Base-by-base conservation (phyloP, 73 alveolate genomes). In the Paramecium pentaurelia region DNA sequence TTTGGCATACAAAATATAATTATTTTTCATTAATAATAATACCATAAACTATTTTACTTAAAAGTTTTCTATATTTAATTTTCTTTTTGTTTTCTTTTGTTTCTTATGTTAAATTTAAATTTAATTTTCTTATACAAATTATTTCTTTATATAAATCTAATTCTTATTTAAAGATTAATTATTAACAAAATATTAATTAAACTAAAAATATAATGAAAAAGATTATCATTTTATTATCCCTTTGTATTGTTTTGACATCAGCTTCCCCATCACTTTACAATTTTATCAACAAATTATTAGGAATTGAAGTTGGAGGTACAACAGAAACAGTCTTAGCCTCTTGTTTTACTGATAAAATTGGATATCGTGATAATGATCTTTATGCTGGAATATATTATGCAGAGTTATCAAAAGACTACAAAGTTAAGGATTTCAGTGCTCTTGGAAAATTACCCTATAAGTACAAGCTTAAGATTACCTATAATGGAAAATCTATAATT, bases 351-450 rank as follows among this genome's bases (percentile, higher is more conserved):
- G 96, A 93, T 68, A 45, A 44, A 84, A 91, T 38, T 32, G 97
- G 97, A 22, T 32, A 25, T 42, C 92, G 95, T 45, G 93, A 86
- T 83, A 94, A 92, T 77, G 64, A 92, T 37, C 95, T 94, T 0
- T 84, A 92, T 92, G 97, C 94, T 85, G 97, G 97, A 18, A 92
- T 93, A 47, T 49, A 14, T 12, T 94, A 92, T 94, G 96, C 97
- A 28, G 97, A 94, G 93, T 88, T 92, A 92, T 94, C 97, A 27
- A 73, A 27, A 20, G 68, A 94, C 54, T 71, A 73, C 2, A 3
- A 42, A 6, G 47, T 60, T 32, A 86, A 75, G 93, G 97, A 94
- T 88, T 94, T 86, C 89, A 73, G 80, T 49, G 97, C 97, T 36
- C 96, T 94, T 54, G 97, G 97, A 58, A 93, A 93, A 1, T 89